A percentile compares a stretch with the other conserved stretches of the same genome.
These are phyloP conservation scores for Trametopsis cervina DNA, from an alignment of 768 basidiomycete genomes.

Conservation along the genomic window DNA sequence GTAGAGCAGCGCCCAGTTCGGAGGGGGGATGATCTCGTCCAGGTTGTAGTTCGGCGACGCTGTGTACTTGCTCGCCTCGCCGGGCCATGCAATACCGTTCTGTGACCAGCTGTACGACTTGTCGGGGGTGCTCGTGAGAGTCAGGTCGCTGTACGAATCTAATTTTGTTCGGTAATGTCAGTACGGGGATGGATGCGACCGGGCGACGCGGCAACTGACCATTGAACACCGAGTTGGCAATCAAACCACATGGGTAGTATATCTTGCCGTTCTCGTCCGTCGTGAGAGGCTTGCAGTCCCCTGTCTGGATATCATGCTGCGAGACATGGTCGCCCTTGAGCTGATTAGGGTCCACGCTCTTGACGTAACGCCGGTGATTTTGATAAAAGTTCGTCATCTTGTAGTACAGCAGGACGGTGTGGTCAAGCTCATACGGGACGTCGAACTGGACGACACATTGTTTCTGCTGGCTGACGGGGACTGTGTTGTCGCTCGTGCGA, in stretches of 20 bases:
- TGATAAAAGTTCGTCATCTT: slow-evolving; percentile 95
- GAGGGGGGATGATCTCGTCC: slow-evolving; percentile 66
- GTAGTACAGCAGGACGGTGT: slow-evolving; percentile 89
- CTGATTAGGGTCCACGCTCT: slow-evolving; percentile 81
- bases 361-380: slow-evolving; percentile 97
- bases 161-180: background rate
- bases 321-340: slow-evolving; percentile 66
- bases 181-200: background rate
- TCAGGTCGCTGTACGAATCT: slow-evolving; percentile 78
- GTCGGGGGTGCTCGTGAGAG: slow-evolving; percentile 35
- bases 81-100: slow-evolving; percentile 90
- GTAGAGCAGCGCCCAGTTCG: slow-evolving; percentile 78
- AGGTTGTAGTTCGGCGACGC: slow-evolving; percentile 52
- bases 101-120: slow-evolving; percentile 68
- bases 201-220: slow-evolving; percentile 38
- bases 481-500: slow-evolving; percentile 38
- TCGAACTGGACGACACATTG: slow-evolving; percentile 81
- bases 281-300: slow-evolving; percentile 87
- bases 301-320: slow-evolving; percentile 41
- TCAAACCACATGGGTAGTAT: slow-evolving; percentile 93
- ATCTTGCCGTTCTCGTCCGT: slow-evolving; percentile 37
- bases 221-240: slow-evolving; percentile 96
- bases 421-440: slow-evolving; percentile 67
- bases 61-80: slow-evolving; percentile 87
- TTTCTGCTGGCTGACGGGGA: slow-evolving; percentile 32